A percentile compares a stretch with the other conserved stretches of the same genome.
Conservation (phyloP, 139 green algal genomes). For the Micromonas pusilla region DNA sequence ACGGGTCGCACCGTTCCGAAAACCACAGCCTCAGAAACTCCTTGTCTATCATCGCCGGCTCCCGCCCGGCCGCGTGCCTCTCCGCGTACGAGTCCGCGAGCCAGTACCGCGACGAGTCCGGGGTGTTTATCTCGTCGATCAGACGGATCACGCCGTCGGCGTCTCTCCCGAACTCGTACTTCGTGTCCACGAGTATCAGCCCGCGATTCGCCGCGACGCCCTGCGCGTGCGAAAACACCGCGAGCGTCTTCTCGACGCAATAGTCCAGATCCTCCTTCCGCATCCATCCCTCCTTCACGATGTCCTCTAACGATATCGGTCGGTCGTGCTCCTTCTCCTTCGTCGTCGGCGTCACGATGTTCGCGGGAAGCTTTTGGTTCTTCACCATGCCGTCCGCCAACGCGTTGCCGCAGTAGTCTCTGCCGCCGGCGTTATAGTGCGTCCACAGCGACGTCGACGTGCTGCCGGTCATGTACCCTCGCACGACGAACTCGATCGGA, state of each 20-base stretch:
- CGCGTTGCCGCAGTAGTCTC: conserved; percentile 90
- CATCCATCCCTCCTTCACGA: conserved; percentile 71
- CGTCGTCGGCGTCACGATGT: conserved; percentile 95
- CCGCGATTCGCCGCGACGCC: conserved; percentile 68
- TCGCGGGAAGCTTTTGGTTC: conserved; percentile 73
- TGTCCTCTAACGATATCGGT: conserved; percentile 71
- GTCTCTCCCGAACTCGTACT: conserved; percentile 69
- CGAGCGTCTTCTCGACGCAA: conserved; percentile 58
- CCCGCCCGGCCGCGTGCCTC: conserved; percentile 58
- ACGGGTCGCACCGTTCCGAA: conserved; percentile 84
- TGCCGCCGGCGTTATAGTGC: conserved; percentile 66
- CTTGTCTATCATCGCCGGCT: conserved; percentile 97
- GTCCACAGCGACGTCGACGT: conserved; percentile 97
- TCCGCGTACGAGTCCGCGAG: conserved; percentile 74
- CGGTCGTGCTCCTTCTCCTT: conserved; percentile 85
- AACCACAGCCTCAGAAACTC: conserved; percentile 99
- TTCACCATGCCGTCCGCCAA: conserved; percentile 92
- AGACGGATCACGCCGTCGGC: conserved; percentile 59
- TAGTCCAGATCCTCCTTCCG: conserved; percentile 46
- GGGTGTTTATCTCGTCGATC: conserved; percentile 89
- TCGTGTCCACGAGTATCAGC: conserved; percentile 90
- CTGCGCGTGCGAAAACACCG: conserved; percentile 86
- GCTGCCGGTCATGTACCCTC: conserved; percentile 92
- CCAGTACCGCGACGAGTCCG: conserved; percentile 93
- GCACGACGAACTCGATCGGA: conserved; percentile 94